A percentile compares a stretch with the other conserved stretches of the same genome.
These are phyloP conservation scores for Dictyostelium capitatum DNA, from an alignment of 78 protist genomes.

Conservation along the genomic window DNA sequence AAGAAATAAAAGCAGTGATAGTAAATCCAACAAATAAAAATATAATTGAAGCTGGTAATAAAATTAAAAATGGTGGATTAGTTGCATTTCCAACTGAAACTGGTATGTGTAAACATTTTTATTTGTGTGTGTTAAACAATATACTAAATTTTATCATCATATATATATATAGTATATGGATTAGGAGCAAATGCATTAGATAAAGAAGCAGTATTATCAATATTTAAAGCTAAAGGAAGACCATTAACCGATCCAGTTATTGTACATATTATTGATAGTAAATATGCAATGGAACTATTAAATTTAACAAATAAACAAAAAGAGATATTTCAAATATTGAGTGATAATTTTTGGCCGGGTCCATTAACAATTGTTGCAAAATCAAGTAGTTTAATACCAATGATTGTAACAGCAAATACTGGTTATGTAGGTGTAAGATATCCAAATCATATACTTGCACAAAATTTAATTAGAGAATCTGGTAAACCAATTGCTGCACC, in stretches of 20 bases:
- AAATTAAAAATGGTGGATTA: conserved; percentile 76
- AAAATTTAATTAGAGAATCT: conserved; percentile 18
- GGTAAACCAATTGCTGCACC: conserved; percentile 80
- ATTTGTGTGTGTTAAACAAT: too few species aligned
- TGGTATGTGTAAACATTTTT: too few species aligned
- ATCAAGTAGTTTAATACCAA: conserved; percentile 57
- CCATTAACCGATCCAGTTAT: conserved; percentile 96
- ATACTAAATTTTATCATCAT: too few species aligned
- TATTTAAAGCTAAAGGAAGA: conserved; percentile 90
- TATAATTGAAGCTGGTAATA: conserved; percentile 52
- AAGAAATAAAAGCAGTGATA: not conserved
- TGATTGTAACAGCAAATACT: conserved; percentile 84
- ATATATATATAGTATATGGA: too few species aligned
- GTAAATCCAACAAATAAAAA: conserved; percentile 31
- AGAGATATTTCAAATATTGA: conserved; percentile 4
- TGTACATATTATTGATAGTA: conserved; percentile 86
- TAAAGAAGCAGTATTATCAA: conserved; percentile 86
- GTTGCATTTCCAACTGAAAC: conserved; percentile 97
- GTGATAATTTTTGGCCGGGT: conserved; percentile 93
- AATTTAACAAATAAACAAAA: conserved; percentile 26
- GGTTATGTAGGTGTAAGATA: conserved; percentile 93
- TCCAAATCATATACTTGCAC: conserved; percentile 85
- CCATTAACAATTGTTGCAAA: conserved; percentile 91
- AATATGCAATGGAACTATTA: conserved; percentile 36
- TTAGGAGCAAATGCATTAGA: conserved; percentile 96